Conservation (phyloP, 345 rosid genomes). For the Hibiscus syriacus region DNA sequence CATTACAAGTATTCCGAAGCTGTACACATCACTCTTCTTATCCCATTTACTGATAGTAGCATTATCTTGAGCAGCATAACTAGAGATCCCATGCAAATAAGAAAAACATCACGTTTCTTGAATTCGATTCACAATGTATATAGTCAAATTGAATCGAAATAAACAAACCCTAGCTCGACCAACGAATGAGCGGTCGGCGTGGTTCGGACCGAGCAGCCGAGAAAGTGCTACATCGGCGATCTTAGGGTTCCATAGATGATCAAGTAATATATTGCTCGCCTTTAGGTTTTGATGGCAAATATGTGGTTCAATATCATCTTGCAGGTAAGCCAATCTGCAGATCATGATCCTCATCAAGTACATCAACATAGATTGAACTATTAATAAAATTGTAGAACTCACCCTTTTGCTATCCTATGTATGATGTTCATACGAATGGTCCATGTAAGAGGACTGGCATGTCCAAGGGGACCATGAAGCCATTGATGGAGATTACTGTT, state of each 20-base stretch:
- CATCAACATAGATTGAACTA: background rate
- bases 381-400: background rate
- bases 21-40: slow-evolving; percentile 44
- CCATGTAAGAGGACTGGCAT: slow-evolving; percentile 49
- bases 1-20: slow-evolving; percentile 68
- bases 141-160: background rate
- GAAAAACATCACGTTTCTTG: background rate
- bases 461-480: slow-evolving; percentile 55
- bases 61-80: slow-evolving; percentile 26
- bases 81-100: slow-evolving; percentile 13
- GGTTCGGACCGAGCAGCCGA: slow-evolving; percentile 16
- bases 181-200: slow-evolving; percentile 11
- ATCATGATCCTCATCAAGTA: background rate
- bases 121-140: background rate
- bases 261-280: slow-evolving; percentile 63
- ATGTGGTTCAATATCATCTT: slow-evolving; percentile 58
- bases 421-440: slow-evolving; percentile 46
- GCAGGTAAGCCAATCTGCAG: slow-evolving; percentile 66
- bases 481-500: slow-evolving; percentile 69
- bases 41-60: slow-evolving; percentile 19
- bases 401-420: slow-evolving; percentile 81
- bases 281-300: slow-evolving; percentile 48
- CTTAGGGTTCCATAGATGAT: slow-evolving; percentile 70
- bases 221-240: slow-evolving; percentile 52
- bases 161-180: slow-evolving; percentile 28